Evolutionary conservation across 805 yeast genomes (phyloP), one percentile per base, ranked within the genome.

Genomic region (Pichia occidentalis): DNA sequence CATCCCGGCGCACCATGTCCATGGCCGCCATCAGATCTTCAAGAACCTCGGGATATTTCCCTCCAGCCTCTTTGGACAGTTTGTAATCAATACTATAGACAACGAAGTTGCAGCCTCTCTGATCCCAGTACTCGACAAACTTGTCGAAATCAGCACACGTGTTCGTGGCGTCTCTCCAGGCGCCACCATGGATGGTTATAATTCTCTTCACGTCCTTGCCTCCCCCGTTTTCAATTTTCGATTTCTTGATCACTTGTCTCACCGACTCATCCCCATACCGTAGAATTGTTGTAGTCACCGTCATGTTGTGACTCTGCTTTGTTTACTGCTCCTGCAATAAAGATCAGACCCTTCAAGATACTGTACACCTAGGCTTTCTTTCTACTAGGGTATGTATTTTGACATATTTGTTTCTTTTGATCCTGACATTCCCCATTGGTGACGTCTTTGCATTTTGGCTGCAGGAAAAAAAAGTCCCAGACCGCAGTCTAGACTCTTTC

Each of bases 171-270:
- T 82, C 94, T 44, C 85, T 66, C 95, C 95, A 85, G 0, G 87
- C 94, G 0, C 95, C 95, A 1, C 95, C 95, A 58, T 85, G 95
- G 27, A 85, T 69, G 47, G 76, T 3, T 14, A 36, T 29, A 12
- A 30, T n/a, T 12, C 27, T n/a, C 18, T 21, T 14, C 19, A 30
- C n/a, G 18, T 4, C 17, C 29, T 14, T 9, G 12, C 4, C n/a
- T 19, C 2, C 4, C 3, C n/a, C 16, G 13, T 4, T 4, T n/a
- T n/a, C n/a, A n/a, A 43, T 35, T 7, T 13, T 24, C 24, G 33
- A 40, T 9, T 24, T 32, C 16, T 44, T 44, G 7, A 36, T 20
- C 10, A 29, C 34, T 23, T 44, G 47, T 25, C 40, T 24, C 2
- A 30, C 11, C 10, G 40, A 37, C 2, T 30, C 35, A 9, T 21